Evolutionary conservation across 148 eudicot species (phyloP), one percentile per base, ranked within the genome.

Genomic region (Bassia scoparia): DNA sequence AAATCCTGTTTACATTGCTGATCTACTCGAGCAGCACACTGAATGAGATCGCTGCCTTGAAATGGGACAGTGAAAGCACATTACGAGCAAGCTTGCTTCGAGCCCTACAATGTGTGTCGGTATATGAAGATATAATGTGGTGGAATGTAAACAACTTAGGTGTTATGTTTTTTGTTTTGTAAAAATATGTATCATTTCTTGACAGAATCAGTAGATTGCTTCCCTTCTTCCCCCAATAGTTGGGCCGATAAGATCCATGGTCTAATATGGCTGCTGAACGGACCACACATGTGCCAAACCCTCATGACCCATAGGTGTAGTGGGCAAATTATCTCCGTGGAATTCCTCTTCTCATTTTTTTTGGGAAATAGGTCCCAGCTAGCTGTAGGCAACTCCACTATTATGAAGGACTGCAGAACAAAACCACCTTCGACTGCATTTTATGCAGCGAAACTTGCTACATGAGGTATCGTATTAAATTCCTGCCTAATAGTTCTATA

Each of bases 171-270:
- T n/a, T 33, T 11, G 52, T 14, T 55, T 48, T 48, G 14, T 35
- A 34, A n/a, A n/a, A n/a, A n/a, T n/a, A n/a, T n/a, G n/a, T n/a
- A n/a, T n/a, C n/a, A n/a, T n/a, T n/a, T n/a, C n/a, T n/a, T n/a
- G n/a, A n/a, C n/a, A n/a, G n/a, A n/a, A n/a, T n/a, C n/a, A n/a
- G n/a, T n/a, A n/a, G n/a, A n/a, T n/a, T n/a, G n/a, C n/a, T n/a
- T n/a, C n/a, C n/a, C n/a, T n/a, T n/a, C 17, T 9, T 54, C 21
- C 43, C 70, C 27, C 24, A 67, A 79, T 86, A 95, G 97, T 38
- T 89, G 94, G 97, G 78, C 95, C 0, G 95, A 91, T 73, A 91
- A 91, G 78, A 89, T 91, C 38, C 97, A 89, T 53, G 97, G 97
- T 10, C 77, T 91, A 30, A 91, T 92, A 1, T 74, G 82, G 50